These are phyloP conservation scores for Closterium sp. DNA, from an alignment of 139 green algal genomes.

Conservation along the genomic window DNA sequence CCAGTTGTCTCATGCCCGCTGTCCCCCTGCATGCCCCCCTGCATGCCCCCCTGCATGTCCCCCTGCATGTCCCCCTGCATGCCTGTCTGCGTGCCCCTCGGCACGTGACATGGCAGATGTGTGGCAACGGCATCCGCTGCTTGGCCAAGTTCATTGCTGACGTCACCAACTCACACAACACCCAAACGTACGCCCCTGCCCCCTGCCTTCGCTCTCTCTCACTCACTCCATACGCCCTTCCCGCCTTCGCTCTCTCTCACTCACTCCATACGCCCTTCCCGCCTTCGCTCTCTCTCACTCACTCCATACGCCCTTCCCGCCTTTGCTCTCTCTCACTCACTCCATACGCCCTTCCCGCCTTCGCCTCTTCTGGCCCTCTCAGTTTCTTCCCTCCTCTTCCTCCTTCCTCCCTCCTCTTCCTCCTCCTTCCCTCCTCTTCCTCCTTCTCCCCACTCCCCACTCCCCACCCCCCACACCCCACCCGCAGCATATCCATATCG, in stretches of 20 bases:
- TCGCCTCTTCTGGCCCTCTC: neutral
- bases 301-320: neutral
- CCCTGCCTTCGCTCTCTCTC: neutral
- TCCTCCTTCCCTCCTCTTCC: no score
- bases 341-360: neutral
- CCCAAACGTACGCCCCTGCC: neutral
- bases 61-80: neutral
- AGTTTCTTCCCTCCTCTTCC: neutral
- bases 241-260: neutral
- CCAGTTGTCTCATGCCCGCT: no score
- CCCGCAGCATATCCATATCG: neutral
- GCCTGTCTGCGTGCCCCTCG: neutral
- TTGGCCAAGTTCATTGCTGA: slow-evolving; percentile 45
- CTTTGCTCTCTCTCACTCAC: neutral
- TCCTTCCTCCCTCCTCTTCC: neutral
- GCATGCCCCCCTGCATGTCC: neutral
- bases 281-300: neutral
- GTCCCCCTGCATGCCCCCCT: neutral
- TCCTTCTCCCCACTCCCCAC: neutral
- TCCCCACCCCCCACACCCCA: neutral
- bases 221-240: neutral
- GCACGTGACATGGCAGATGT: slow-evolving; percentile 81
- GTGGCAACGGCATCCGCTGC: slow-evolving; percentile 97
- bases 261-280: no score
- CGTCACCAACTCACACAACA: neutral